phyloP scores from a whole-genome alignment of 2,329 filamentous ascomycete species.

The Lasiodiplodia sp. region DNA sequence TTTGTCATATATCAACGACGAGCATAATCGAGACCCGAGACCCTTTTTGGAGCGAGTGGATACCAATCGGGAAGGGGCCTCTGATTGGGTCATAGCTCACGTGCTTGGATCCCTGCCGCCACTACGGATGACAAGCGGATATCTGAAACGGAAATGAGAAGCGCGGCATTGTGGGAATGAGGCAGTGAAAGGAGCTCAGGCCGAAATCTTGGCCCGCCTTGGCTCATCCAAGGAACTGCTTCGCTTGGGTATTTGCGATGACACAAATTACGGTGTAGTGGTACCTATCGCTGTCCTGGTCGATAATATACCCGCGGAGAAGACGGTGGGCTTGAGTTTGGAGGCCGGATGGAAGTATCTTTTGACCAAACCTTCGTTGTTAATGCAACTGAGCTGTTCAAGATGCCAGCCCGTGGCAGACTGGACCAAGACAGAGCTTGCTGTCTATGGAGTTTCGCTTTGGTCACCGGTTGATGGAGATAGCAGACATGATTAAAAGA shows the following conservation, averaged over 20 bases:
- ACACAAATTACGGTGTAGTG: not conserved
- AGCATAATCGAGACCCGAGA: not conserved
- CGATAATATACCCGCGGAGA: not conserved
- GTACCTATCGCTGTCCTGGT: not conserved
- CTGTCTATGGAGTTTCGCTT: not conserved
- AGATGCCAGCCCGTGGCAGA: not conserved
- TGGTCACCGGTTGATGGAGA: not conserved
- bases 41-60: not conserved
- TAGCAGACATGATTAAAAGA: not conserved
- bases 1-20: conserved; percentile 6
- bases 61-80: conserved; percentile 11
- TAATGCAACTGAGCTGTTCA: not conserved
- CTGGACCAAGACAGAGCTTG: not conserved
- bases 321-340: not conserved
- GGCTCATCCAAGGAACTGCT: not conserved
- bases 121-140: conserved; percentile 9
- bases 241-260: conserved; percentile 23
- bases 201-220: not conserved
- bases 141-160: conserved; percentile 4
- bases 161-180: not conserved
- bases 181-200: not conserved
- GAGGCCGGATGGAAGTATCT: not conserved
- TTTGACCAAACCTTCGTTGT: not conserved
- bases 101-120: not conserved
- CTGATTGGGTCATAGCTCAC: conserved; percentile 3